Conservation (phyloP, 192 early-diverging fungal species). For the Entomortierella lignicola region DNA sequence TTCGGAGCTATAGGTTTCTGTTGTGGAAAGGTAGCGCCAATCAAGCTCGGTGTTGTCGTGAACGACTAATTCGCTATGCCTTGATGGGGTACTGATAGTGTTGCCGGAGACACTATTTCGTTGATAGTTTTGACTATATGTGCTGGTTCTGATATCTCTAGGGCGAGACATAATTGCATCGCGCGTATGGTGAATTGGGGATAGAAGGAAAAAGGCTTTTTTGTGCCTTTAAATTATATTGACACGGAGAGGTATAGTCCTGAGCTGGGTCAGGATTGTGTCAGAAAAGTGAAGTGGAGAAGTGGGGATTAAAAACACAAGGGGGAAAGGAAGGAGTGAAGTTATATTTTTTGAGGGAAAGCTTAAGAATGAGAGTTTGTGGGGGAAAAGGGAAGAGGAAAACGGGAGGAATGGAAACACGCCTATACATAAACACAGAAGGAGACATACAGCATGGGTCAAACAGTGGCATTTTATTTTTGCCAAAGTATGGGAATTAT, state of each 20-base stretch:
- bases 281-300: not conserved
- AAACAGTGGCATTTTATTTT: too few relatives aligned
- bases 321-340: too few relatives aligned
- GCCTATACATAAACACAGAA: not conserved
- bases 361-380: not conserved
- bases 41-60: slow-evolving; percentile 28
- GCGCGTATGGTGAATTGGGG: not conserved
- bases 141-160: slow-evolving; percentile 15
- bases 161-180: slow-evolving; percentile 10
- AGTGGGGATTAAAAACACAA: not conserved
- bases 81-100: not conserved
- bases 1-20: slow-evolving; percentile 30
- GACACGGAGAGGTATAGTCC: not conserved
- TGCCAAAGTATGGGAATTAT: too few relatives aligned
- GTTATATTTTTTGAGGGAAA: too few relatives aligned
- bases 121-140: not conserved
- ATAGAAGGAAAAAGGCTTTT: not conserved
- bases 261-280: not conserved
- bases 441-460: too few relatives aligned
- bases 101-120: not conserved
- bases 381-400: not conserved
- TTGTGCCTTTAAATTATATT: not conserved
- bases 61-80: not conserved
- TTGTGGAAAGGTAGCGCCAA: slow-evolving; percentile 42
- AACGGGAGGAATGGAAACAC: not conserved